These are phyloP conservation scores for Epichloe festucae DNA, from an alignment of 2,329 filamentous ascomycete species.

Conservation along the genomic window DNA sequence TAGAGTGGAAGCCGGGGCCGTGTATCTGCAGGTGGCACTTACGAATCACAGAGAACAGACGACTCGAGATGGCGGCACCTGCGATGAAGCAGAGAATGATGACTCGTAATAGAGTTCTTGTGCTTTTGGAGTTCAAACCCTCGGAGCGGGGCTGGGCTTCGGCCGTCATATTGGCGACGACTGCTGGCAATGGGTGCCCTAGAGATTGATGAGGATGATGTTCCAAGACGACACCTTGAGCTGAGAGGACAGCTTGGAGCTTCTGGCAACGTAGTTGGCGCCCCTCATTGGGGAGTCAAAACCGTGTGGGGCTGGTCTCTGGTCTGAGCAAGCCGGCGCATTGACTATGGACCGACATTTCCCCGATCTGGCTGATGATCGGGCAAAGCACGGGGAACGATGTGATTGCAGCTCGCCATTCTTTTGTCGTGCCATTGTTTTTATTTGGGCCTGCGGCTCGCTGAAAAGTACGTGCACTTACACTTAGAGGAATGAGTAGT, in stretches of 20 bases:
- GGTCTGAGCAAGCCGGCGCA: background rate
- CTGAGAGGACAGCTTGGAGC: conserved; percentile 34
- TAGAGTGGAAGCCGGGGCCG: background rate
- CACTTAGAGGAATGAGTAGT: too few species aligned
- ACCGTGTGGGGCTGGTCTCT: background rate
- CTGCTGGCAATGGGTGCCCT: conserved; percentile 18
- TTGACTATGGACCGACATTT: conserved; percentile 1
- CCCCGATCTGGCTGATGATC: background rate
- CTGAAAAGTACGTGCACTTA: too few species aligned
- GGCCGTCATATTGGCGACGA: conserved; percentile 31
- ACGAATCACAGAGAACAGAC: conserved; percentile 97
- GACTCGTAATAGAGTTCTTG: conserved; percentile 72
- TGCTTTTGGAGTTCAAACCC: conserved; percentile 69
- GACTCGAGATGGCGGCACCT: conserved; percentile 78
- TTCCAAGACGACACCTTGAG: conserved; percentile 11
- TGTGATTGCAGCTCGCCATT: too few species aligned
- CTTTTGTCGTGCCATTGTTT: too few species aligned
- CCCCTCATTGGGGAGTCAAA: background rate
- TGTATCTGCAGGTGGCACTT: conserved; percentile 27
- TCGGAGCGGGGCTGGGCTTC: conserved; percentile 45
- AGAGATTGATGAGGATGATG: conserved; percentile 22
- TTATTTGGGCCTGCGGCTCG: too few species aligned
- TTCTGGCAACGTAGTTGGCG: conserved; percentile 11
- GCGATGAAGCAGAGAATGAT: conserved; percentile 88
- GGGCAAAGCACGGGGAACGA: too few species aligned